Evolutionary conservation across 164 flowering plant genomes (phyloP).

Genomic region (Chloranthus sessilifolius): DNA sequence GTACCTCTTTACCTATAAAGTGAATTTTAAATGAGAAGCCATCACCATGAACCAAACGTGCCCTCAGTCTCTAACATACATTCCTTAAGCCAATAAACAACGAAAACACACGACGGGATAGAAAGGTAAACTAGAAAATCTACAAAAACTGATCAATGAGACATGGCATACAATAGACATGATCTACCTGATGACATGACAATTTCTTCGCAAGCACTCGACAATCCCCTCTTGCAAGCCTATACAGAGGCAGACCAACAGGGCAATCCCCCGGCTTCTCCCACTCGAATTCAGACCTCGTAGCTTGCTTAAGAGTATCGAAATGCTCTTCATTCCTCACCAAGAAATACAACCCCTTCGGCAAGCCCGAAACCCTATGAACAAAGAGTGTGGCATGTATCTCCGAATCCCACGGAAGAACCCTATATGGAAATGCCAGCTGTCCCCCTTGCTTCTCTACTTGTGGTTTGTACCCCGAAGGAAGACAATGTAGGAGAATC

Average conservation of each 20-base stretch:
- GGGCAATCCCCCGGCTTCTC: conserved; percentile 91
- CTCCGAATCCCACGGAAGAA: conserved; percentile 77
- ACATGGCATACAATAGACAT: neutral
- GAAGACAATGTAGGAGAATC: conserved; percentile 82
- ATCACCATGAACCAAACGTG: no score
- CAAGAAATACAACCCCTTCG: conserved; percentile 80
- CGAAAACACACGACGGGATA: no score
- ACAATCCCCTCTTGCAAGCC: conserved; percentile 58
- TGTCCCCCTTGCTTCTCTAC: conserved; percentile 57
- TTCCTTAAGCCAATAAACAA: no score
- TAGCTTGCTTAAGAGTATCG: conserved; percentile 50
- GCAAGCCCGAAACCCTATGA: conserved; percentile 68
- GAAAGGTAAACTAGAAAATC: neutral
- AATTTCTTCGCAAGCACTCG: conserved; percentile 49
- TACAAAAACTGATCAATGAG: neutral
- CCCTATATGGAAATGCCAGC: conserved; percentile 73
- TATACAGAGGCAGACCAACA: conserved; percentile 65
- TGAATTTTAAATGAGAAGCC: no score
- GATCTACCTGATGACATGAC: conserved; percentile 83
- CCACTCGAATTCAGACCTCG: conserved; percentile 65
- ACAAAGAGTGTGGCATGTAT: conserved; percentile 84
- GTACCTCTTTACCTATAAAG: no score
- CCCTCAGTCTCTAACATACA: no score
- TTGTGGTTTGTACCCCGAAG: conserved; percentile 41
- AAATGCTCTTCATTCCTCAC: conserved; percentile 86